phyloP scores from a whole-genome alignment of 306 rosid species.

The Mimosa bimucronata region DNA sequence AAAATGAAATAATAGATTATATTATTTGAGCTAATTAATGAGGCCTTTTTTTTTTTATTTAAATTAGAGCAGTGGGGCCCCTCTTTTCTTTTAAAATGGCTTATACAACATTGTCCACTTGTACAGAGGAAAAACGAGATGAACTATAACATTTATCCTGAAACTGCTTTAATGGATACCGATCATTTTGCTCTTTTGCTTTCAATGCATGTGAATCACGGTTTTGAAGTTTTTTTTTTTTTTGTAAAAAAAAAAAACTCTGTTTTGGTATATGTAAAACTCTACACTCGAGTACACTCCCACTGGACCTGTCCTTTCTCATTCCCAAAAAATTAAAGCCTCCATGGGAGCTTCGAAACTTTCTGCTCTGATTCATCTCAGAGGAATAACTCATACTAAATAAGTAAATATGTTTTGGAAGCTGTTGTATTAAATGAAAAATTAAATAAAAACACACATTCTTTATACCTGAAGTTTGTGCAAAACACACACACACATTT shows the following conservation, averaged over 20 bases:
- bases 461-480: neutral
- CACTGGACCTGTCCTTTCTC: neutral
- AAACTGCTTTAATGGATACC: neutral
- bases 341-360: neutral
- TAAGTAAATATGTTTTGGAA: neutral
- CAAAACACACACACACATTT: neutral
- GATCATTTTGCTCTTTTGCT: neutral
- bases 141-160: neutral
- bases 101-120: neutral
- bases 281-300: neutral
- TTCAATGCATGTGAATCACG: conserved; percentile 17
- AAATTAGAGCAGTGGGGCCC: conserved; percentile 5
- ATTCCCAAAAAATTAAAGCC: neutral
- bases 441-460: neutral
- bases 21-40: neutral
- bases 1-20: neutral
- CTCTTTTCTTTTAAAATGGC: neutral
- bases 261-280: neutral
- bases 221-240: neutral
- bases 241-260: no score
- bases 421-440: neutral
- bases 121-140: neutral
- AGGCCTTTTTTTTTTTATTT: neutral
- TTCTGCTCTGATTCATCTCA: neutral
- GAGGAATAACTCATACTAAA: neutral